Conservation (phyloP, 345 rosid species). For the Dipteronia dyeriana region DNA sequence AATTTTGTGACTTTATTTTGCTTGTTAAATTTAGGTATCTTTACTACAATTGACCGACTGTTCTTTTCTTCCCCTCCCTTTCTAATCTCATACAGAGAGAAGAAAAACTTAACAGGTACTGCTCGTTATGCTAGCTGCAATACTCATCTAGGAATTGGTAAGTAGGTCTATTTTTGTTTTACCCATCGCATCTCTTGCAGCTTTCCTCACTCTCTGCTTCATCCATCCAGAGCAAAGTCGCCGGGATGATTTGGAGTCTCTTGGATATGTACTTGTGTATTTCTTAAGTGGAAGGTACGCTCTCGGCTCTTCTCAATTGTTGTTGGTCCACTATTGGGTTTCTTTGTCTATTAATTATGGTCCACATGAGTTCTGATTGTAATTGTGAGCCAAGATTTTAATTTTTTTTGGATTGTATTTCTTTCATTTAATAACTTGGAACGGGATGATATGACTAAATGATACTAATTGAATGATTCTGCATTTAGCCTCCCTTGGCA, state of each 20-base stretch:
- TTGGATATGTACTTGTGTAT: conserved; percentile 53
- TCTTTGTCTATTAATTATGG: not conserved
- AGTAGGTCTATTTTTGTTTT: conserved; percentile 7
- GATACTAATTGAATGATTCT: conserved; percentile 17
- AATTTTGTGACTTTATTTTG: not conserved
- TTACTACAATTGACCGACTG: not conserved
- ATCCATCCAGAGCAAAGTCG: conserved; percentile 51
- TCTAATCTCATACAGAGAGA: conserved; percentile 39
- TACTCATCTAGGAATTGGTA: conserved; percentile 66
- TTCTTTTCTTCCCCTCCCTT: not conserved
- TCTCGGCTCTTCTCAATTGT: not conserved
- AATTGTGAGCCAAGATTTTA: conserved; percentile 6
- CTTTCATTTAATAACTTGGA: not conserved
- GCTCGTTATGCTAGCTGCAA: conserved; percentile 66
- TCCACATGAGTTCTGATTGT: not conserved
- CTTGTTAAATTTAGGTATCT: not conserved
- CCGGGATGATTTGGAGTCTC: conserved; percentile 61
- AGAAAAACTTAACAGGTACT: conserved; percentile 60
- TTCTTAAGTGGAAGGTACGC: conserved; percentile 58
- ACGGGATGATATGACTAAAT: not conserved
- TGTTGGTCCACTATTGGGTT: not conserved
- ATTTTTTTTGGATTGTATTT: not conserved
- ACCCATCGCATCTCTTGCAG: not conserved
- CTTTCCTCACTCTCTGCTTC: conserved; percentile 8
- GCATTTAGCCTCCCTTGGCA: conserved; percentile 86